Percentiles rank a stretch among this genome's conserved stretches.
These are phyloP conservation scores for Abrus pulchellus DNA, from an alignment of 306 rosid genomes.

Conservation along the genomic window DNA sequence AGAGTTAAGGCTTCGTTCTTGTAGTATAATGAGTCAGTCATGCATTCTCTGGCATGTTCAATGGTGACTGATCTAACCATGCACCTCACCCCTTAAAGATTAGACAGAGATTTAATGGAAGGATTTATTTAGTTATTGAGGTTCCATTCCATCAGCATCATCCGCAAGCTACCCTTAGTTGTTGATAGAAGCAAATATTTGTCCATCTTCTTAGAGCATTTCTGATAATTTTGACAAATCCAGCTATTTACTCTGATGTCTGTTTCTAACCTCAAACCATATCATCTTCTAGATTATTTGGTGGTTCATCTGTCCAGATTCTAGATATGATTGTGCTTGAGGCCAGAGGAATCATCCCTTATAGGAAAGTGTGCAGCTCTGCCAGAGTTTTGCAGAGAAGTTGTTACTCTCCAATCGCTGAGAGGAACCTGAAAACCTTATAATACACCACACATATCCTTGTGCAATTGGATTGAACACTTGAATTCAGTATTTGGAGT, in stretches of 20 bases:
- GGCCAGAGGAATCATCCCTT: constrained; percentile 24
- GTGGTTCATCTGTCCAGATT: constrained; percentile 26
- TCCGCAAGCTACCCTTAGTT: neutral
- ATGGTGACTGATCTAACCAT: constrained; percentile 16
- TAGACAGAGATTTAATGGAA: constrained; percentile 5
- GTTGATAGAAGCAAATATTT: constrained; percentile 22
- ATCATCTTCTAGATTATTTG: constrained; percentile 16
- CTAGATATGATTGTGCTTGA: neutral
- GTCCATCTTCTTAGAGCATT: constrained; percentile 23
- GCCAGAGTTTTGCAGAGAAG: constrained; percentile 23
- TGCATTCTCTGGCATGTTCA: constrained; percentile 18
- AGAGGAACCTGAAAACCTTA: constrained; percentile 27
- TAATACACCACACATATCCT: neutral
- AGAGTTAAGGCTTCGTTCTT: neutral
- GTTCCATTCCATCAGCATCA: constrained; percentile 31
- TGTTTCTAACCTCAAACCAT: neutral
- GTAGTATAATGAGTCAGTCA: neutral
- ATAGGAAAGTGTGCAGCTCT: constrained; percentile 7
- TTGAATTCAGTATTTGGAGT: constrained; percentile 18
- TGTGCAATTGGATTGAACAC: constrained; percentile 13
- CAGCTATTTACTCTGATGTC: constrained; percentile 4
- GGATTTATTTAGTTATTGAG: constrained; percentile 20
- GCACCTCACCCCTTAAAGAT: constrained; percentile 14
- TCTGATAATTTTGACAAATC: neutral
- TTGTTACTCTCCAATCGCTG: constrained; percentile 19